phyloP scores from a whole-genome alignment of 1,284 basidiomycete species.

The Cryptococcus deneoformans region DNA sequence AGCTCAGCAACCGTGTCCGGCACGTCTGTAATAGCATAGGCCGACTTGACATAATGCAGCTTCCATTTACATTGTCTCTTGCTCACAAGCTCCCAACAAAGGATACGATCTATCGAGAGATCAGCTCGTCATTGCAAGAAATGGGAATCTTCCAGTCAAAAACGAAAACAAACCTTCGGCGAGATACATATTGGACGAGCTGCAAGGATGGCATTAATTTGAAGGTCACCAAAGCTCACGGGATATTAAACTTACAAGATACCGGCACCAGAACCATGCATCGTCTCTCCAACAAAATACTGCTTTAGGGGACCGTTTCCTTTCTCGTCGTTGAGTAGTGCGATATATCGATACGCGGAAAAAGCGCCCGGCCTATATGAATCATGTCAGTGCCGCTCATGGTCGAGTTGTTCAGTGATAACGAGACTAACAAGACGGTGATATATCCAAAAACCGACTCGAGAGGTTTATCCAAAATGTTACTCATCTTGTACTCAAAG shows the following conservation, averaged over 20 bases:
- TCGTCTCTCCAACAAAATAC: conserved; percentile 93
- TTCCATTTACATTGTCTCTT: conserved; percentile 84
- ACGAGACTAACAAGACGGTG: conserved; percentile 60
- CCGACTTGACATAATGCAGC: conserved; percentile 89
- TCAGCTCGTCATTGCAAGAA: conserved; percentile 51
- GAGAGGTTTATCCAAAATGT: conserved; percentile 86
- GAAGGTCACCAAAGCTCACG: background rate
- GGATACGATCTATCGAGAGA: conserved; percentile 53
- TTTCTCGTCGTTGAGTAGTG: conserved; percentile 75
- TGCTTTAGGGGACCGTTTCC: conserved; percentile 88
- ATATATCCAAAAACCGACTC: conserved; percentile 83
- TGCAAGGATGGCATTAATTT: conserved; percentile 12
- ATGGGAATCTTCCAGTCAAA: too few relatives aligned
- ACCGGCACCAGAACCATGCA: conserved; percentile 82
- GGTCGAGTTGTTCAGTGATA: conserved; percentile 1
- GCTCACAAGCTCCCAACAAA: conserved; percentile 92
- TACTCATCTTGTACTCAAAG: conserved; percentile 91
- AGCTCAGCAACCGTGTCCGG: conserved; percentile 85
- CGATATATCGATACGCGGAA: conserved; percentile 87
- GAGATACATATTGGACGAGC: conserved; percentile 91
- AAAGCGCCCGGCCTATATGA: conserved; percentile 72
- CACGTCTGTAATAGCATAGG: conserved; percentile 87
- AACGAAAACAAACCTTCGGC: conserved; percentile 59
- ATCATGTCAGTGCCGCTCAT: background rate
- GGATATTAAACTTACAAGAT: conserved; percentile 58